Percentiles rank a stretch among this genome's conserved stretches.
Conservation (phyloP, 371 early-diverging fungal species). For the Saksenaea oblongispora region DNA sequence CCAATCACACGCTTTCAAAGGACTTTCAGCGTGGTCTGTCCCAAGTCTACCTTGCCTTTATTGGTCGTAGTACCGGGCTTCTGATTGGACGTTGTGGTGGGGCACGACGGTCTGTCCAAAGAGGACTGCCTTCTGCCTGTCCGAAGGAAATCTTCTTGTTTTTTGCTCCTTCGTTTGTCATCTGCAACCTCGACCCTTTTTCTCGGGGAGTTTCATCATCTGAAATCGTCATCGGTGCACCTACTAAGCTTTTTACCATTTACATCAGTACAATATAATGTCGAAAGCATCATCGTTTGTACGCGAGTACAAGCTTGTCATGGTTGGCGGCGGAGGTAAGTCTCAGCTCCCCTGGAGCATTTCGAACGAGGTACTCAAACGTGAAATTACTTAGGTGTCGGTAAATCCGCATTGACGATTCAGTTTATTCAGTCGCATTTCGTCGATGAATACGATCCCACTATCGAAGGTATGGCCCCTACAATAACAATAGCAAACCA, state of each 20-base stretch:
- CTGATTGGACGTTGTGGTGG: too few species aligned
- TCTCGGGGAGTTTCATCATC: conserved; percentile 5
- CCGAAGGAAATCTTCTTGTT: background rate
- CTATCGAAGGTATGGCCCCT: conserved; percentile 77
- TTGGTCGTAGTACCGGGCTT: too few species aligned
- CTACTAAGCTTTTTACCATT: background rate
- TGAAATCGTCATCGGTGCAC: background rate
- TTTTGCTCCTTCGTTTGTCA: background rate
- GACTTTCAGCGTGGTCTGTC: too few species aligned
- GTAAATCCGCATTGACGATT: conserved; percentile 88
- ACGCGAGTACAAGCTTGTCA: conserved; percentile 78
- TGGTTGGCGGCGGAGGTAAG: conserved; percentile 85
- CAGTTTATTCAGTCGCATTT: conserved; percentile 91
- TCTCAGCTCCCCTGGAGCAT: background rate
- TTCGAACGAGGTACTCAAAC: background rate
- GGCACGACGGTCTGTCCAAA: too few species aligned
- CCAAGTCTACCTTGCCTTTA: too few species aligned
- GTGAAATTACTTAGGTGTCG: conserved; percentile 55
- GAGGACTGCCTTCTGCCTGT: too few species aligned
- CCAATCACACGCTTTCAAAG: too few species aligned
- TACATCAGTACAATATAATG: conserved; percentile 10
- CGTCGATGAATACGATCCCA: conserved; percentile 93
- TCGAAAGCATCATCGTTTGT: conserved; percentile 60
- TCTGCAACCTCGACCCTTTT: conserved; percentile 5
- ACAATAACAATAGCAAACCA: background rate